A percentile compares a stretch with the other conserved stretches of the same genome.
These are phyloP conservation scores for Monosporascus sp. DNA, from an alignment of 2,329 filamentous ascomycete species.

Conservation along the genomic window DNA sequence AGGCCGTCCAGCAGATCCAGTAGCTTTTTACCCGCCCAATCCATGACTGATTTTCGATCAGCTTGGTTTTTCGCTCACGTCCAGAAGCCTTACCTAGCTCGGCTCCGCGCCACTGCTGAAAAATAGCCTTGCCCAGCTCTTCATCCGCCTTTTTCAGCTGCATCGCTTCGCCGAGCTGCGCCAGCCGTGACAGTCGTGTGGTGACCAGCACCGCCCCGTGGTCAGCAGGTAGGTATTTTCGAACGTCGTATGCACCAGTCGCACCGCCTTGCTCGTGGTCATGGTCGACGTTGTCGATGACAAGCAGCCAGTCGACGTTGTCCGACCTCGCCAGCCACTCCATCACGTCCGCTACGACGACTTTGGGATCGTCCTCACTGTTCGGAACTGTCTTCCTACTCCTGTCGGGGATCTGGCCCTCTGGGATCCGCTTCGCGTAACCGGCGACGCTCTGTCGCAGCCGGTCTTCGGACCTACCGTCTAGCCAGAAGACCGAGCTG, in stretches of 20 bases:
- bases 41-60: conserved; percentile 16
- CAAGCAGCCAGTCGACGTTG: no score
- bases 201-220: conserved; percentile 39
- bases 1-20: conserved; percentile 35
- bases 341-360: no score
- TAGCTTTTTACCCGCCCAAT: conserved; percentile 25
- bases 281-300: no score
- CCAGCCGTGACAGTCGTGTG: conserved; percentile 27
- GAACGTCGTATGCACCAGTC: conserved; percentile 25
- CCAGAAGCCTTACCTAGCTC: no score
- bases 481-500: conserved; percentile 12
- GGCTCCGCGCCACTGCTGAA: no score
- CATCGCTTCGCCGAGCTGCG: conserved; percentile 23
- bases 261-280: no score
- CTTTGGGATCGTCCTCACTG: no score
- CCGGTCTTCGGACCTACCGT: conserved; percentile 9
- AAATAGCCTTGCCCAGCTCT: conserved; percentile 23
- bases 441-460: conserved; percentile 10
- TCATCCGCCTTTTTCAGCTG: conserved; percentile 10
- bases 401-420: no score
- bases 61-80: not conserved
- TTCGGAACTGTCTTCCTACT: no score
- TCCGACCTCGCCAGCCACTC: no score
- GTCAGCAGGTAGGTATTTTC: conserved; percentile 25
- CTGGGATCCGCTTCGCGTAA: conserved; percentile 1